phyloP scores from a whole-genome alignment of 177 flowering plant species.

The Telopea speciosissima region DNA sequence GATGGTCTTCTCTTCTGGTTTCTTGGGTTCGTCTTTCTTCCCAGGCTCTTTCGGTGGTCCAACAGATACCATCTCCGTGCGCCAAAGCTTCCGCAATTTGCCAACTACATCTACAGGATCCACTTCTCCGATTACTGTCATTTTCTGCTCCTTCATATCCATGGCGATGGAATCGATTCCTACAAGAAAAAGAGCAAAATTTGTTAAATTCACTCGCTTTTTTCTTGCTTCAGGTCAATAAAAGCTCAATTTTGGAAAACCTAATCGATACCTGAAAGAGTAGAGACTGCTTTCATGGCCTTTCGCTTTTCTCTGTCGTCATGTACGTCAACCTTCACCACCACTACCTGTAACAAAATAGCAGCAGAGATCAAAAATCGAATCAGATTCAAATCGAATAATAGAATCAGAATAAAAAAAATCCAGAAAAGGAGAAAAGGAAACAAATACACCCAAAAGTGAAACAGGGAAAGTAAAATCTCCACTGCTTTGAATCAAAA shows the following conservation, averaged over 20 bases:
- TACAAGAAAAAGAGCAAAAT: slow-evolving; percentile 2
- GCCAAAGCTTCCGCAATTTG: slow-evolving; percentile 60
- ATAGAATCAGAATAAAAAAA: neutral
- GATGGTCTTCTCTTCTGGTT: too few species aligned
- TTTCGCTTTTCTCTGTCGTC: slow-evolving; percentile 66
- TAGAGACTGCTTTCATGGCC: slow-evolving; percentile 66
- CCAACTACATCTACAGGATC: slow-evolving; percentile 61
- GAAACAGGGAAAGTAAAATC: neutral
- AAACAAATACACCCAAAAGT: neutral
- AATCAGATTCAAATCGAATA: slow-evolving; percentile 15
- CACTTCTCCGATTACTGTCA: slow-evolving; percentile 8
- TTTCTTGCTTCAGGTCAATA: neutral
- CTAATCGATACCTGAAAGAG: slow-evolving; percentile 47
- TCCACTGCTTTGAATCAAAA: too few species aligned
- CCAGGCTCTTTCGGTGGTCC: slow-evolving; percentile 70
- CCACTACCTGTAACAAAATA: slow-evolving; percentile 50
- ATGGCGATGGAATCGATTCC: slow-evolving; percentile 68
- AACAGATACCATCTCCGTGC: slow-evolving; percentile 47
- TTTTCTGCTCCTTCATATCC: slow-evolving; percentile 66
- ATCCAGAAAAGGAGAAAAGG: neutral
- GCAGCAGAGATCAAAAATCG: slow-evolving; percentile 9
- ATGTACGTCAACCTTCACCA: slow-evolving; percentile 64
- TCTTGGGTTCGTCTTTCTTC: slow-evolving; percentile 12
- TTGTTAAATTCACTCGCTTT: neutral
- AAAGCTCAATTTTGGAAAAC: neutral